These are phyloP conservation scores for Diatrype stigma DNA, from an alignment of 2,329 filamentous ascomycete genomes.

Conservation along the genomic window DNA sequence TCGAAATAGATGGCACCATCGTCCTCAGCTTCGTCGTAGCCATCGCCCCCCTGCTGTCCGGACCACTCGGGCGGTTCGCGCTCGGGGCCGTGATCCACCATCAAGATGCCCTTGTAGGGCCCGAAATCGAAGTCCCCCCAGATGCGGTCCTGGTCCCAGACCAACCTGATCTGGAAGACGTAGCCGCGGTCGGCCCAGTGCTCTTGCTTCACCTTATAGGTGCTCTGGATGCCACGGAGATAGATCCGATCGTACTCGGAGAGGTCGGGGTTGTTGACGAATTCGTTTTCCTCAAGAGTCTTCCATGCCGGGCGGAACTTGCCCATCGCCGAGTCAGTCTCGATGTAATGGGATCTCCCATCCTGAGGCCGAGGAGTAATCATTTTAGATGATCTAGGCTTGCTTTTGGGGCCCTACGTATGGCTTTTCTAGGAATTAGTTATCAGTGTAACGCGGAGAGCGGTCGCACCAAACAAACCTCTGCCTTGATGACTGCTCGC, in stretches of 20 bases:
- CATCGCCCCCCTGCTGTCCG: neutral
- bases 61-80: slow-evolving; percentile 2
- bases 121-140: slow-evolving; percentile 2
- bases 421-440: no score
- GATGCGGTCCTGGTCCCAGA: slow-evolving; percentile 1
- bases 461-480: no score
- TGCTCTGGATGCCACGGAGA: slow-evolving; percentile 1
- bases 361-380: neutral
- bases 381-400: neutral
- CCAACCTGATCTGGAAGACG: slow-evolving; percentile 1
- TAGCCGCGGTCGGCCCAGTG: neutral
- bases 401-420: neutral
- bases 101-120: neutral
- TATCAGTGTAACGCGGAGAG: no score
- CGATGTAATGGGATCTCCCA: neutral
- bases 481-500: no score
- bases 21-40: neutral
- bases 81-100: slow-evolving; percentile 2
- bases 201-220: neutral
- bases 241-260: slow-evolving; percentile 1
- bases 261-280: slow-evolving; percentile 1
- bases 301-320: slow-evolving; percentile 1
- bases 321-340: neutral
- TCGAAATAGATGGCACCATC: neutral
- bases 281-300: neutral